These are phyloP conservation scores for Populus euphratica DNA, from an alignment of 345 rosid species.

Conservation along the genomic window DNA sequence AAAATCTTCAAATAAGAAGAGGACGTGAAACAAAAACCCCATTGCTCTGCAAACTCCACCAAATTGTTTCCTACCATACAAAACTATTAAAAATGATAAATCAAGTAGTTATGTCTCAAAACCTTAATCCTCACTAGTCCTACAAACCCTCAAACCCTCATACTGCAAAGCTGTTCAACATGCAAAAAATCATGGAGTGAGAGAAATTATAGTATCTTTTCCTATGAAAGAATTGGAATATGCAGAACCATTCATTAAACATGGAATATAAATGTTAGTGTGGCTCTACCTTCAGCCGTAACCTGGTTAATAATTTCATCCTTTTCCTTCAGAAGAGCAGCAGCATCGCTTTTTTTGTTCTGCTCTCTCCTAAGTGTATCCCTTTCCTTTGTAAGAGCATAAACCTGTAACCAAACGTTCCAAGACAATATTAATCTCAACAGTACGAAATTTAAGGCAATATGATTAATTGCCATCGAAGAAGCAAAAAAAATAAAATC, in stretches of 20 bases:
- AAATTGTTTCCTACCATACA: background rate
- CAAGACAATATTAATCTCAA: background rate
- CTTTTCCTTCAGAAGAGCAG: constrained; percentile 96
- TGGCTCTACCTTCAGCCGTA: constrained; percentile 93
- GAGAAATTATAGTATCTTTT: background rate
- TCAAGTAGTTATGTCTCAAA: background rate
- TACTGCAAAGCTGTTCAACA: background rate
- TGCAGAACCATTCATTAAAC: background rate
- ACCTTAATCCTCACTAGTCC: background rate
- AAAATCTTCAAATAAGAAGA: constrained; percentile 1
- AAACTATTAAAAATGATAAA: background rate
- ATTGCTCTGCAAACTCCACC: background rate
- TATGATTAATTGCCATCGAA: background rate
- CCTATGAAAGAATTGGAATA: constrained; percentile 3
- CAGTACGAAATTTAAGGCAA: background rate
- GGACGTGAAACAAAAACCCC: background rate
- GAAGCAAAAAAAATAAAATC: background rate
- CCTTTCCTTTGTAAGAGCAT: constrained; percentile 95
- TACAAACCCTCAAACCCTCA: no score
- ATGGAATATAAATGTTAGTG: constrained; percentile 11
- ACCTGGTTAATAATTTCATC: constrained; percentile 98
- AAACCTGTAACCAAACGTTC: constrained; percentile 52
- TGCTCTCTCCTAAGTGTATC: constrained; percentile 98
- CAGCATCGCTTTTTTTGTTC: constrained; percentile 89
- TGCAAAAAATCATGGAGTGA: background rate